These are phyloP conservation scores for Panicum miliaceum DNA, from an alignment of 176 grass and related monocot genomes.

Conservation along the genomic window DNA sequence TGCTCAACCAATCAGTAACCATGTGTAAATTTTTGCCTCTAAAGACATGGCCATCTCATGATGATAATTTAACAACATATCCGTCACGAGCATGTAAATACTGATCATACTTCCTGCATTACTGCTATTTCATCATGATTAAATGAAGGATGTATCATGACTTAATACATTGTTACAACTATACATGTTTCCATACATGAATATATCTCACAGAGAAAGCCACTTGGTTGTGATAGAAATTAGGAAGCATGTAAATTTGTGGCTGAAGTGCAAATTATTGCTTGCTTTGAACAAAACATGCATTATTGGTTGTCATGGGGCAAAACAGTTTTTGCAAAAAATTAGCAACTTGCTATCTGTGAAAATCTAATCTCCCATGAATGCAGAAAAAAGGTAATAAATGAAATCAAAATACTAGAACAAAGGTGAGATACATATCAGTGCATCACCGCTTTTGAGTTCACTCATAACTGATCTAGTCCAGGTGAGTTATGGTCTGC, in stretches of 20 bases:
- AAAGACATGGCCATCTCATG: neutral
- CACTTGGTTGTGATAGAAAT: neutral
- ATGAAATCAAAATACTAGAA: neutral
- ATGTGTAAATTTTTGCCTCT: neutral
- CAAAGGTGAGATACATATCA: neutral
- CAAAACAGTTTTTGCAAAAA: neutral
- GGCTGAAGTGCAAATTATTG: conserved; percentile 3
- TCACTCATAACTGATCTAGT: neutral
- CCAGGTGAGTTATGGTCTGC: neutral
- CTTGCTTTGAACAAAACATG: neutral
- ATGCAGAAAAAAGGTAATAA: neutral
- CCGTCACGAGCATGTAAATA: neutral
- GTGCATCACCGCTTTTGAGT: neutral
- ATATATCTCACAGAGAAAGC: neutral
- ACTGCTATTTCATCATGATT: neutral
- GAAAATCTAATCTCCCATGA: neutral
- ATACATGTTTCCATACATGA: conserved; percentile 2
- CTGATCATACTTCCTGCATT: neutral
- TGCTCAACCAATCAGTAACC: neutral
- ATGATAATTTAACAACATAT: conserved; percentile 5
- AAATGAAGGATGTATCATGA: neutral
- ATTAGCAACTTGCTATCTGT: conserved; percentile 7
- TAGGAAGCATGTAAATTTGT: neutral
- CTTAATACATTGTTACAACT: neutral
- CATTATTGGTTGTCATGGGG: neutral